Evolutionary conservation across 345 rosid genomes (phyloP).

Genomic region (Acer negundo): DNA sequence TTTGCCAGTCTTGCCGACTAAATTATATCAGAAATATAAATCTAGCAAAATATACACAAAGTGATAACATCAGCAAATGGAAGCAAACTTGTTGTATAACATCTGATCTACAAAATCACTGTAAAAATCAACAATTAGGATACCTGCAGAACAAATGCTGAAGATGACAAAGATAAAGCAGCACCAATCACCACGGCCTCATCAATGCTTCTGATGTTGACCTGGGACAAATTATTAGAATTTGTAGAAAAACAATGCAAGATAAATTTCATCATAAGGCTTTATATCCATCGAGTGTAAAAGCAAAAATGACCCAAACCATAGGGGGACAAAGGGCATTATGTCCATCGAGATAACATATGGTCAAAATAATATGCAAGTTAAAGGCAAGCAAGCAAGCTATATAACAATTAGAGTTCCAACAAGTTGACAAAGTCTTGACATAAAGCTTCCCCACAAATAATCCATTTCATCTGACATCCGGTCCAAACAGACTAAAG

Average conservation of each 20-base stretch:
- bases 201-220: constrained; percentile 93
- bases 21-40: neutral
- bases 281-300: neutral
- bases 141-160: constrained; percentile 98
- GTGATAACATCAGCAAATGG: neutral
- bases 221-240: constrained; percentile 40
- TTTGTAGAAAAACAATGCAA: neutral
- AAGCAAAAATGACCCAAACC: neutral
- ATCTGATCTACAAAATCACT: neutral
- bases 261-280: neutral
- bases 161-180: constrained; percentile 94
- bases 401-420: neutral
- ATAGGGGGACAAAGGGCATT: neutral
- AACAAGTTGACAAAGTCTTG: neutral
- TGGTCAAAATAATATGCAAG: neutral
- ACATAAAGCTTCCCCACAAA: neutral
- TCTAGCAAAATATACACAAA: neutral
- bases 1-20: neutral
- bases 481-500: constrained; percentile 5
- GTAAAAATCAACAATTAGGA: constrained; percentile 21
- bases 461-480: constrained; percentile 1
- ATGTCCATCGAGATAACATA: neutral
- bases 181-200: constrained; percentile 98
- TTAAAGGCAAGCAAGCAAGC: neutral
- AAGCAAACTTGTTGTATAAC: neutral